phyloP scores from a whole-genome alignment of 2,329 filamentous ascomycete genomes.

The Phyllosticta citriasiana region DNA sequence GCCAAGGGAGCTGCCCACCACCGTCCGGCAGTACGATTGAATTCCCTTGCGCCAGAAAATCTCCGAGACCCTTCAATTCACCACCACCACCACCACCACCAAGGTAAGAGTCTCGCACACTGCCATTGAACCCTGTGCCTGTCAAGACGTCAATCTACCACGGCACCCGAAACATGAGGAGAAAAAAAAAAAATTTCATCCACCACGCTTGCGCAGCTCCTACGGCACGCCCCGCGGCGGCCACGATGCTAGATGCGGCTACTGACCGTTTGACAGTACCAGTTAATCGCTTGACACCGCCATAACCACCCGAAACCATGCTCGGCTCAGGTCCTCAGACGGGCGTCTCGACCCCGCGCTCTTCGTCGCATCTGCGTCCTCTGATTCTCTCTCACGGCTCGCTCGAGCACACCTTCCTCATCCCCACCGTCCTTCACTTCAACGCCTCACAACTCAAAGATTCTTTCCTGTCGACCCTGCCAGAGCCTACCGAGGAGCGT shows the following conservation, averaged over 20 bases:
- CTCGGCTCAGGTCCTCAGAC: slow-evolving; percentile 88
- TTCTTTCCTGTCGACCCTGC: slow-evolving; percentile 73
- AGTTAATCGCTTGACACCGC: slow-evolving; percentile 8
- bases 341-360: slow-evolving; percentile 92
- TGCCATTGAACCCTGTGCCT: background rate
- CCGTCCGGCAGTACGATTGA: slow-evolving; percentile 8
- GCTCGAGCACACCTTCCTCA: slow-evolving; percentile 91
- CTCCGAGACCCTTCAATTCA: background rate
- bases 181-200: background rate
- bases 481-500: slow-evolving; percentile 88
- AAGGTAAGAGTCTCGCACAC: background rate
- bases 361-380: slow-evolving; percentile 82
- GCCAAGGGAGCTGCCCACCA: slow-evolving; percentile 9
- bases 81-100: background rate
- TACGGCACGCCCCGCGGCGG: background rate
- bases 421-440: slow-evolving; percentile 92
- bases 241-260: background rate
- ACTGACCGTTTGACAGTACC: slow-evolving; percentile 4
- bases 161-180: background rate
- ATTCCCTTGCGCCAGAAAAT: slow-evolving; percentile 10
- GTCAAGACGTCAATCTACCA: background rate
- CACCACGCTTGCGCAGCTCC: background rate
- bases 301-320: slow-evolving; percentile 43
- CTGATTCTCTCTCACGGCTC: slow-evolving; percentile 86
- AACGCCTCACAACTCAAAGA: slow-evolving; percentile 92